Base-by-base conservation (phyloP, 2,329 filamentous ascomycete genomes). In the Aspergillus carbonarius region DNA sequence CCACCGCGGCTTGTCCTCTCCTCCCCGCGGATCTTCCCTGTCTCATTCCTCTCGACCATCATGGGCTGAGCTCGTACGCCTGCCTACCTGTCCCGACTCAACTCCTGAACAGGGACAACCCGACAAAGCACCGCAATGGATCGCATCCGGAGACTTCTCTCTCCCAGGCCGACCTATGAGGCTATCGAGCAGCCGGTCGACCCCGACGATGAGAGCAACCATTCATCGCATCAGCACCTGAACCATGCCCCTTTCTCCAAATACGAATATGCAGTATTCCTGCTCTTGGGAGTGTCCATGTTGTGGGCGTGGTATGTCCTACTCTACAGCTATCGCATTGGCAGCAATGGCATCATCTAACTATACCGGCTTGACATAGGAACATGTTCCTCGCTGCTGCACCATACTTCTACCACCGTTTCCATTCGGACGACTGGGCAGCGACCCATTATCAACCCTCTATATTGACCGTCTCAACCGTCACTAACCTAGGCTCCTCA, bases 361-460 rank as follows among this genome's bases (percentile, higher is more conserved):
- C 34, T 23, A 18, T 39, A 47, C 32, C 56, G 40, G 15, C 17
- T 17, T 37, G n/a, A 44, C 55, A 15, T 65, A 93, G 92, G 92
- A 98, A 98, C 80, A 97, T 97, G 93, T 97, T 98, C 75, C 85
- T 98, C 66, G 93, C 95, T 47, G 92, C 93, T 8, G 91, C 92
- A 1, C 92, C 93, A 4, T 98, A 98, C 80, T 97, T 98, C 78
- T 87, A 93, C 70, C 82, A 81, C 51, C 91, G 93, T 66, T 96
- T 98, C 75, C 79, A 83, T 47, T 81, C 83, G 60, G 85, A 88
- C 71, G 78, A 85, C 55, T 90, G 86, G 82, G 88, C 96, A 57
- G 82, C 88, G 35, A 82, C 85, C 63, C 91, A 92, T 79, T 98
- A 96, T 78, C 93, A 97, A 74, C 89, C 93, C 10, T 88, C 91